Conservation (phyloP, 208 protist genomes). For the Trypanosomatidae sp. region DNA sequence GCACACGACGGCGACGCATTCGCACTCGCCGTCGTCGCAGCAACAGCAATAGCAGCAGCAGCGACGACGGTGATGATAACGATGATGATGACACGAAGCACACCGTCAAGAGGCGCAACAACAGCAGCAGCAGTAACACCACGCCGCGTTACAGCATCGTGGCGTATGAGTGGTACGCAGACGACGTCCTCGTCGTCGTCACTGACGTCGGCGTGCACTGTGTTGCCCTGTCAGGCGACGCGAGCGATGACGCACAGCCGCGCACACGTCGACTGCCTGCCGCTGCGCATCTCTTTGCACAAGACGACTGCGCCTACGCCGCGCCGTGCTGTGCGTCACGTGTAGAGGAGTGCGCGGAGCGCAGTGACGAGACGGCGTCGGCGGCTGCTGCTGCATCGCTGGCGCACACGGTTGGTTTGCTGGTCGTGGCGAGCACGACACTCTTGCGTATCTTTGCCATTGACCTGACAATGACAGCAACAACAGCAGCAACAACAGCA, state of each 20-base stretch:
- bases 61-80: background rate
- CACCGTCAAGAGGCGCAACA: background rate
- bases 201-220: conserved; percentile 28
- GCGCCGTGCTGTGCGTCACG: too few species aligned
- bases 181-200: conserved; percentile 43
- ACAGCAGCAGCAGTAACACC: background rate
- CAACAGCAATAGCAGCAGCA: background rate
- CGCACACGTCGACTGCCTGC: too few species aligned
- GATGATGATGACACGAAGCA: background rate
- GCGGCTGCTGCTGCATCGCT: background rate
- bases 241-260: conserved; percentile 25
- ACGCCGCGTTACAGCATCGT: conserved; percentile 5
- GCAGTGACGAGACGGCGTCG: background rate
- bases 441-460: too few species aligned
- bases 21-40: background rate
- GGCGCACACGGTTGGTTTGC: background rate
- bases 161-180: conserved; percentile 40
- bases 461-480: too few species aligned
- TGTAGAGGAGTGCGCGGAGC: background rate
- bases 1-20: too few species aligned
- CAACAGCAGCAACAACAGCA: too few species aligned
- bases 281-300: too few species aligned
- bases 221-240: conserved; percentile 14
- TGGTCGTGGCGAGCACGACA: too few species aligned
- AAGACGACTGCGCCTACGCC: too few species aligned